These are phyloP conservation scores for Auriculariales sp. DNA, from an alignment of 768 basidiomycete genomes.

Conservation along the genomic window DNA sequence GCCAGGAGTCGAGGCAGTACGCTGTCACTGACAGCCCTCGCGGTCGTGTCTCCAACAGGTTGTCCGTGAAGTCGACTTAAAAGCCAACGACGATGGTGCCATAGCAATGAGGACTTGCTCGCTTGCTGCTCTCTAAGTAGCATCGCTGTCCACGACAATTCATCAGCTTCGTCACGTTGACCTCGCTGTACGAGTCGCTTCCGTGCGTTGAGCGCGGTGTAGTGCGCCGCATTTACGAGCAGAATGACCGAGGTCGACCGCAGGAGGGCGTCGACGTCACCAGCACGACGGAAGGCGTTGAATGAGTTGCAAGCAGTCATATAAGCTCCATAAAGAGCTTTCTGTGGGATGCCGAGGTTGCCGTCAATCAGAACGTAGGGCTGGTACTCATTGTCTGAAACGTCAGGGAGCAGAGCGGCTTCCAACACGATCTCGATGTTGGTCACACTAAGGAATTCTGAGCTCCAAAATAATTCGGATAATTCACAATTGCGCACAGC, in stretches of 20 bases:
- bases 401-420: not conserved
- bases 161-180: slow-evolving; percentile 13
- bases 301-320: slow-evolving; percentile 26
- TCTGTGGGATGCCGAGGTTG: slow-evolving; percentile 53
- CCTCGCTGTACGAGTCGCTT: slow-evolving; percentile 32
- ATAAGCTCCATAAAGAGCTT: slow-evolving; percentile 38
- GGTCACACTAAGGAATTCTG: too few species aligned
- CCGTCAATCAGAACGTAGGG: slow-evolving; percentile 45
- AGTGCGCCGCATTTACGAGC: slow-evolving; percentile 53
- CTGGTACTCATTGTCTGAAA: slow-evolving; percentile 6
- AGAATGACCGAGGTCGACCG: slow-evolving; percentile 35
- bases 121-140: slow-evolving; percentile 37
- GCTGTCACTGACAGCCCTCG: not conserved
- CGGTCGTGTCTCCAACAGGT: not conserved
- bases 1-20: not conserved
- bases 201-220: slow-evolving; percentile 48
- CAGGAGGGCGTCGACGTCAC: slow-evolving; percentile 10
- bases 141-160: slow-evolving; percentile 32
- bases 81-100: slow-evolving; percentile 61
- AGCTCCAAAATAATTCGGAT: not conserved
- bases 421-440: not conserved
- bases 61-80: slow-evolving; percentile 20
- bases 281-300: slow-evolving; percentile 10
- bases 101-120: slow-evolving; percentile 52
- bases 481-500: not conserved